These are phyloP conservation scores for Amniculicola lignicola DNA, from an alignment of 495 filamentous ascomycete species.

Conservation along the genomic window DNA sequence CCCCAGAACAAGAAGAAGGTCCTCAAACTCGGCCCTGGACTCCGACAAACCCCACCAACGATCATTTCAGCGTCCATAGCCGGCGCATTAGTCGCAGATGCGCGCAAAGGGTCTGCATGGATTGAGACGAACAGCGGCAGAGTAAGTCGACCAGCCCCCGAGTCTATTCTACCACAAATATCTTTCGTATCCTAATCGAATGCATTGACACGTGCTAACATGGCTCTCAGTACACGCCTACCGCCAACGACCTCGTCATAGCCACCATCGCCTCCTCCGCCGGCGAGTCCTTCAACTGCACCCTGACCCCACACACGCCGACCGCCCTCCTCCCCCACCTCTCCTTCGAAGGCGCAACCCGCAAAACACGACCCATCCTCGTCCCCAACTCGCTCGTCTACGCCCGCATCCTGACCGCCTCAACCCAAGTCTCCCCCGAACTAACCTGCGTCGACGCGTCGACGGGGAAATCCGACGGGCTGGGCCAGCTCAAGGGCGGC, in stretches of 20 bases:
- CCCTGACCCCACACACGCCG: conserved; percentile 65
- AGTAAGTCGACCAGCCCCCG: conserved; percentile 43
- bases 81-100: conserved; percentile 73
- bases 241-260: conserved; percentile 75
- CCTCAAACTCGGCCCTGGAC: conserved; percentile 80
- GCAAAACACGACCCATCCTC: conserved; percentile 84
- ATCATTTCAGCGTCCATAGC: conserved; percentile 71
- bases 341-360: conserved; percentile 84
- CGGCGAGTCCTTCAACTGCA: conserved; percentile 71
- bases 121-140: conserved; percentile 65
- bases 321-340: conserved; percentile 78
- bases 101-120: conserved; percentile 75
- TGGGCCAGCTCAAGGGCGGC: conserved; percentile 81
- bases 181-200: background rate
- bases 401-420: conserved; percentile 70
- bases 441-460: conserved; percentile 80
- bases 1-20: conserved; percentile 62
- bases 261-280: conserved; percentile 74
- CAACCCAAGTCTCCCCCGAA: conserved; percentile 81
- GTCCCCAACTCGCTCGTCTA: conserved; percentile 74
- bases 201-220: background rate
- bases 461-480: conserved; percentile 84
- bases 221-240: conserved; percentile 67
- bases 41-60: conserved; percentile 67
- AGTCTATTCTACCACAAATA: background rate